These are phyloP conservation scores for Ceraceosorus guamensis DNA, from an alignment of 1,284 basidiomycete genomes.

Conservation along the genomic window DNA sequence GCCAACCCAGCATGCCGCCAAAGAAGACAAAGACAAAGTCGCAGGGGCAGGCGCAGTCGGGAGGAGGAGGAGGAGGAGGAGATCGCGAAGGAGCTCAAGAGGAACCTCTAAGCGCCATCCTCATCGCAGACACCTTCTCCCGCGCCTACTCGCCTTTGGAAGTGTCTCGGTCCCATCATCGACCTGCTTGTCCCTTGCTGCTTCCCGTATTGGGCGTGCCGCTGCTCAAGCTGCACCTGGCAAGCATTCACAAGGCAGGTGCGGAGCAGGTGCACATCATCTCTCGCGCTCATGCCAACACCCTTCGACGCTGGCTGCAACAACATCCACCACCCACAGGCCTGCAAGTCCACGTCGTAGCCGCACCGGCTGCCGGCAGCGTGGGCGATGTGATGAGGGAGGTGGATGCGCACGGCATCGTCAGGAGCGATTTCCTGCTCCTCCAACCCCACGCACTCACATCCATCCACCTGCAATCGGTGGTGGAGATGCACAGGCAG, in stretches of 20 bases:
- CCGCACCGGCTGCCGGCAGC: constrained; percentile 79
- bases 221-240: constrained; percentile 90
- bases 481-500: constrained; percentile 80
- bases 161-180: too few species aligned
- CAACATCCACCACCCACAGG: constrained; percentile 49
- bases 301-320: constrained; percentile 60
- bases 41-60: too few species aligned
- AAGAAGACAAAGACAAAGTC: too few species aligned
- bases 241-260: constrained; percentile 80
- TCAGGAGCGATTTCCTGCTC: constrained; percentile 70
- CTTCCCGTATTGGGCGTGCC: constrained; percentile 89
- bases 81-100: constrained; percentile 41
- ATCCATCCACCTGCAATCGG: constrained; percentile 81
- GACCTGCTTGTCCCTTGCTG: constrained; percentile 59
- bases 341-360: constrained; percentile 62
- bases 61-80: not conserved
- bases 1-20: too few species aligned
- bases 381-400: constrained; percentile 94
- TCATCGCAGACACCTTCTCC: constrained; percentile 91
- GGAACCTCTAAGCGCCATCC: constrained; percentile 68
- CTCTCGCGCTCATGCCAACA: constrained; percentile 52
- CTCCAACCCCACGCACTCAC: constrained; percentile 90
- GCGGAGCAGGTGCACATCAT: constrained; percentile 94
- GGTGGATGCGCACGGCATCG: constrained; percentile 77
- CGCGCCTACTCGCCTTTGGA: constrained; percentile 75